These are phyloP conservation scores for Colletotrichum graminicola DNA, from an alignment of 2,329 filamentous ascomycete genomes.

Conservation along the genomic window DNA sequence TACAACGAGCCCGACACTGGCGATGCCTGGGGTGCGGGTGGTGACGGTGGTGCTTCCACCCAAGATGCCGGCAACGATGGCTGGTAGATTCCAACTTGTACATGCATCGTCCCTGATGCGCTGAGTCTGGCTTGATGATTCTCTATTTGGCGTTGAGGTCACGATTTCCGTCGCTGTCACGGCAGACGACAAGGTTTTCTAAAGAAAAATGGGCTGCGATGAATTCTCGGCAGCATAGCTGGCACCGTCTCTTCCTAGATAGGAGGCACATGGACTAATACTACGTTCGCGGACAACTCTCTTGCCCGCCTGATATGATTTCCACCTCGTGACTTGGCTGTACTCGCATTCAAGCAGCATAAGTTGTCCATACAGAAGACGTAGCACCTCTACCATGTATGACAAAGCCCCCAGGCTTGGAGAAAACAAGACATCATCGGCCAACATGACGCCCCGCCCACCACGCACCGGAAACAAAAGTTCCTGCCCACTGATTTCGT, in stretches of 20 bases:
- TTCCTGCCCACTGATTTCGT: neutral
- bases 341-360: neutral
- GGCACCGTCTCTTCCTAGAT: slow-evolving; percentile 27
- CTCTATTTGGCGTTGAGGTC: slow-evolving; percentile 35
- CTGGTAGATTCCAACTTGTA: slow-evolving; percentile 29
- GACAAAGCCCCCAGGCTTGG: neutral
- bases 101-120: neutral
- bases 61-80: slow-evolving; percentile 20
- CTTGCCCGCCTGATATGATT: neutral
- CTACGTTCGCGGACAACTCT: slow-evolving; percentile 18
- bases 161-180: slow-evolving; percentile 31
- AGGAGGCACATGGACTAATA: slow-evolving; percentile 10
- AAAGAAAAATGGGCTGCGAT: slow-evolving; percentile 26
- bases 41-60: slow-evolving; percentile 2
- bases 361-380: neutral
- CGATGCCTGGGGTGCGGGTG: slow-evolving; percentile 20
- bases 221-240: slow-evolving; percentile 1
- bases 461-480: neutral
- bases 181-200: slow-evolving; percentile 35
- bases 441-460: neutral
- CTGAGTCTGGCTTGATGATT: slow-evolving; percentile 10
- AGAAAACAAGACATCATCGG: neutral
- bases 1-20: slow-evolving; percentile 20
- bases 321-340: neutral
- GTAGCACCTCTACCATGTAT: neutral